phyloP scores from a whole-genome alignment of 371 early-diverging fungal genomes.

The Mucor plumbeus region DNA sequence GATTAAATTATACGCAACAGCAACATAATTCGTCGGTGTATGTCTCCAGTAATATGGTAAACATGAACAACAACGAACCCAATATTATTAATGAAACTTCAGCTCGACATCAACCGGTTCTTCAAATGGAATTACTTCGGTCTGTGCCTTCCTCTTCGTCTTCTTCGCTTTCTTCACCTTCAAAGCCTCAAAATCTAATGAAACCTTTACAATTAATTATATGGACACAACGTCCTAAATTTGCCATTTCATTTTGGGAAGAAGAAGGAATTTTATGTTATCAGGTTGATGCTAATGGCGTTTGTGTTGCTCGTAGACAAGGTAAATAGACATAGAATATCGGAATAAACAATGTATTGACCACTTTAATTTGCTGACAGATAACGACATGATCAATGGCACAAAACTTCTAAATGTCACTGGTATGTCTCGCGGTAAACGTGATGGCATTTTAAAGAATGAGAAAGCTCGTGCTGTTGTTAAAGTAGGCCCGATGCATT shows the following conservation, averaged over 20 bases:
- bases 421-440: constrained; percentile 81
- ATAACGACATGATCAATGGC: constrained; percentile 81
- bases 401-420: constrained; percentile 81
- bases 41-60: neutral
- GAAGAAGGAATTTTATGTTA: constrained; percentile 80
- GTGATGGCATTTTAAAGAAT: constrained; percentile 81
- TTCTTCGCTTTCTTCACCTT: neutral
- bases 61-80: neutral
- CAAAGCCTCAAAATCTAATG: neutral
- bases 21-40: neutral
- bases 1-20: neutral
- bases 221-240: constrained; percentile 47
- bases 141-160: neutral
- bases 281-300: constrained; percentile 77
- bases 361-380: constrained; percentile 26
- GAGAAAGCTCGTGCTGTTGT: constrained; percentile 76
- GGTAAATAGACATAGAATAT: constrained; percentile 41
- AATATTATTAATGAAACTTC: neutral
- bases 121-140: neutral
- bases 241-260: constrained; percentile 82
- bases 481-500: constrained; percentile 81
- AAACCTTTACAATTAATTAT: constrained; percentile 4
- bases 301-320: constrained; percentile 78
- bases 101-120: neutral
- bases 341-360: constrained; percentile 2